phyloP scores from a whole-genome alignment of 257 asterid species.

The Ballota nigra region DNA sequence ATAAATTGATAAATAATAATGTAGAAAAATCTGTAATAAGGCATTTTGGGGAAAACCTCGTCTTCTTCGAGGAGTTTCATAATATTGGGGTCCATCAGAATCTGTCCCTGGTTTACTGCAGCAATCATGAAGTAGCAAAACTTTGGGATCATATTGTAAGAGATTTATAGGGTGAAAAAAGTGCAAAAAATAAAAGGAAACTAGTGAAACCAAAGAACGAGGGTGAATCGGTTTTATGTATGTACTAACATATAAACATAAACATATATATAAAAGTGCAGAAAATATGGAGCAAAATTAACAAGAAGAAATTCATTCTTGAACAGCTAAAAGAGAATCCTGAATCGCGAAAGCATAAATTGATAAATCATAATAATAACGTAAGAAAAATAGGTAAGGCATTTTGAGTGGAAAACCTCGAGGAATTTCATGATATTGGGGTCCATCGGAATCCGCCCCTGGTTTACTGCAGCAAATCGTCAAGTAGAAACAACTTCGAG shows the following conservation, averaged over 20 bases:
- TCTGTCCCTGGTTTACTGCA: not conserved
- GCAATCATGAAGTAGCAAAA: not conserved
- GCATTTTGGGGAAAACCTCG: constrained; percentile 43
- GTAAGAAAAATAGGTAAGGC: not conserved
- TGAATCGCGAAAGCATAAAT: not conserved
- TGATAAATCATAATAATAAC: not conserved
- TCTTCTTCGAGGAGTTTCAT: constrained; percentile 87
- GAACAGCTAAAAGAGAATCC: not conserved
- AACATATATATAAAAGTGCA: no score
- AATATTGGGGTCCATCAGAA: constrained; percentile 70
- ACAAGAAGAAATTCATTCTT: not conserved
- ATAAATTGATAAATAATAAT: not conserved
- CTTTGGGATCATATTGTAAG: not conserved
- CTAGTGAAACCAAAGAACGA: not conserved
- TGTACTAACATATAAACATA: not conserved
- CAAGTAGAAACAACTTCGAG: not conserved
- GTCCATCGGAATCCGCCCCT: constrained; percentile 45
- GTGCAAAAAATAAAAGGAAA: not conserved
- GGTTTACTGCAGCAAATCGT: not conserved
- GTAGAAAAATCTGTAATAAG: not conserved
- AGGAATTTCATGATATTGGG: constrained; percentile 78
- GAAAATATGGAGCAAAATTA: not conserved
- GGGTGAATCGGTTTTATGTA: not conserved
- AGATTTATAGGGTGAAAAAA: not conserved
- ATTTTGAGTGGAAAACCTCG: constrained; percentile 41